phyloP scores from a whole-genome alignment of 192 early-diverging fungal species.

The Coemansia guatemalensis region DNA sequence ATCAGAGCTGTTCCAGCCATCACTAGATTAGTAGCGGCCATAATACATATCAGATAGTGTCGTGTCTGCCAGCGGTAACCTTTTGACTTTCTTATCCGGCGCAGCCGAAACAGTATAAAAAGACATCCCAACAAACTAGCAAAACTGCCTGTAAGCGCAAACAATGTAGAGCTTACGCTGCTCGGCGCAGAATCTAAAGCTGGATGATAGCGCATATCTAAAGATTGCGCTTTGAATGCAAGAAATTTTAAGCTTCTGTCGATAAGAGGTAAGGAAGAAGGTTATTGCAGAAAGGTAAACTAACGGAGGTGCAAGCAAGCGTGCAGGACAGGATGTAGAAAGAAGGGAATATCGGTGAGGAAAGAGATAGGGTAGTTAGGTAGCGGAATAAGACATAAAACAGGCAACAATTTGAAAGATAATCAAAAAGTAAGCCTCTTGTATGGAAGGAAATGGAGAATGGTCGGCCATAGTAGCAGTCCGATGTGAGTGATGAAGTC shows the following conservation, averaged over 20 bases:
- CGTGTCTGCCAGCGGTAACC: constrained; percentile 22
- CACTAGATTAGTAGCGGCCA: constrained; percentile 17
- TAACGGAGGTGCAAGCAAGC: no score
- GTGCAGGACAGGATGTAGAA: background rate
- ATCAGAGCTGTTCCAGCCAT: constrained; percentile 20
- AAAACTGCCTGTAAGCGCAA: constrained; percentile 23
- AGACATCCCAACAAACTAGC: constrained; percentile 24
- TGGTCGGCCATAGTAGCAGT: no score
- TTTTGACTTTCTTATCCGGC: background rate
- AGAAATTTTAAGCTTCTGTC: background rate
- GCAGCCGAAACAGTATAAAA: constrained; percentile 19
- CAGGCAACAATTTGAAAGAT: no score
- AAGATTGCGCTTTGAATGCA: background rate
- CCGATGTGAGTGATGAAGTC: no score
- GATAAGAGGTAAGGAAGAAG: background rate
- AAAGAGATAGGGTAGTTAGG: background rate
- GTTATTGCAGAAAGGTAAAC: no score
- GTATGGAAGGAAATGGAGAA: no score
- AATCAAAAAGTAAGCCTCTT: no score
- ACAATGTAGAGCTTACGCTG: constrained; percentile 38
- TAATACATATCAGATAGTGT: constrained; percentile 24
- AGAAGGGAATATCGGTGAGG: background rate
- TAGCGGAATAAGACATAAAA: no score
- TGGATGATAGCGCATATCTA: constrained; percentile 30
- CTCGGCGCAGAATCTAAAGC: constrained; percentile 46